phyloP scores from a whole-genome alignment of 768 basidiomycete genomes.

The Trametes punicea region DNA sequence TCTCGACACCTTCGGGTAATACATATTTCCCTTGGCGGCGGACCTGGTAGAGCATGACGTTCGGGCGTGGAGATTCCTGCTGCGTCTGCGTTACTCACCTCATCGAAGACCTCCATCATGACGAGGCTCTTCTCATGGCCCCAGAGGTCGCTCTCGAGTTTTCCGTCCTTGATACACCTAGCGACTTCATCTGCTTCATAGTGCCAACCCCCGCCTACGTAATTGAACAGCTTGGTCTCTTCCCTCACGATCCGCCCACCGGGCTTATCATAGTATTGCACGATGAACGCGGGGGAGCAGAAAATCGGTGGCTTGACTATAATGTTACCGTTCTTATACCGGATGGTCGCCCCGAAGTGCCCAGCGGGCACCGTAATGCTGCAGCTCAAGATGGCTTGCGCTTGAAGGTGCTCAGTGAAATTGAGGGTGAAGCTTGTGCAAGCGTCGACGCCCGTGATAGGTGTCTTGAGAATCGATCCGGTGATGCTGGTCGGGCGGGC shows the following conservation, averaged over 20 bases:
- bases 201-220: constrained; percentile 70
- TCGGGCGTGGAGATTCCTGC: too few species aligned
- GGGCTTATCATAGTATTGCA: constrained; percentile 53
- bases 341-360: constrained; percentile 58
- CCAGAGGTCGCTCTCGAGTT: constrained; percentile 72
- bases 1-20: constrained; percentile 62
- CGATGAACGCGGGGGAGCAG: constrained; percentile 61
- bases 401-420: constrained; percentile 60
- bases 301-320: constrained; percentile 62
- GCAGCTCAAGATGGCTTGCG: constrained; percentile 72
- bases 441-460: constrained; percentile 73
- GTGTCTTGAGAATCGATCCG: constrained; percentile 75
- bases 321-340: constrained; percentile 73
- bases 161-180: constrained; percentile 68
- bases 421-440: constrained; percentile 73
- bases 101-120: constrained; percentile 83
- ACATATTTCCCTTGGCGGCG: constrained; percentile 64
- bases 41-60: constrained; percentile 42
- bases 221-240: constrained; percentile 56
- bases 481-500: constrained; percentile 54
- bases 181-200: constrained; percentile 90
- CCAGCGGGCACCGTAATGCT: constrained; percentile 53
- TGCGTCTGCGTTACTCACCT: constrained; percentile 43
- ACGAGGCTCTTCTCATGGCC: constrained; percentile 75
- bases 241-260: constrained; percentile 46